Percentiles rank a stretch among this genome's conserved stretches.
Conservation (phyloP, 257 asterid genomes). For the Lantana camara region DNA sequence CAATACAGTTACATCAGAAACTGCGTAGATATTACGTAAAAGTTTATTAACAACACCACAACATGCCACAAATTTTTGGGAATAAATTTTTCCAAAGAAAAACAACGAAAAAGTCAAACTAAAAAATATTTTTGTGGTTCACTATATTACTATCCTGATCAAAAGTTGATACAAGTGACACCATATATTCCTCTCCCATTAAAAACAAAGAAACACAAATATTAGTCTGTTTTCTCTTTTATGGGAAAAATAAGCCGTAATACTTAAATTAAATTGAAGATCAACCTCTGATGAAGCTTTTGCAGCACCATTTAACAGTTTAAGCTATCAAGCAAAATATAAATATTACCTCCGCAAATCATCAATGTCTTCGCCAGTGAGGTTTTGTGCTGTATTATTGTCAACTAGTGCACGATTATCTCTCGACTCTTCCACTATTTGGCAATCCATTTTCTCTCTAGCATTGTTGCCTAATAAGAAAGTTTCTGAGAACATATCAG, state of each 20-base stretch:
- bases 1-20: conserved; percentile 4
- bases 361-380: conserved; percentile 81
- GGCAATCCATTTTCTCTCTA: conserved; percentile 45
- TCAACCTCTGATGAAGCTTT: background rate
- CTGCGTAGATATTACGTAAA: background rate
- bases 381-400: conserved; percentile 89
- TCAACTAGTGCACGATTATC: conserved; percentile 87
- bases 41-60: conserved; percentile 8
- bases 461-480: conserved; percentile 49
- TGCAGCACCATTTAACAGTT: too few species aligned
- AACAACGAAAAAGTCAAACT: background rate
- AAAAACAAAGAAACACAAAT: too few species aligned
- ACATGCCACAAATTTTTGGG: background rate
- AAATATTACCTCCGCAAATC: conserved; percentile 67
- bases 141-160: background rate
- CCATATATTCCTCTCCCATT: background rate
- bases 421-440: conserved; percentile 49
- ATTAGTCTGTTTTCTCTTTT: background rate
- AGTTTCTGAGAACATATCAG: conserved; percentile 25
- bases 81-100: too few species aligned
- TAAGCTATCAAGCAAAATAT: too few species aligned
- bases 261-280: background rate
- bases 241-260: background rate
- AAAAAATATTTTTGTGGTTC: background rate
- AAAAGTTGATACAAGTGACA: background rate